These are phyloP conservation scores for Beverwykella pulmonaria DNA, from an alignment of 495 filamentous ascomycete species.

Conservation along the genomic window DNA sequence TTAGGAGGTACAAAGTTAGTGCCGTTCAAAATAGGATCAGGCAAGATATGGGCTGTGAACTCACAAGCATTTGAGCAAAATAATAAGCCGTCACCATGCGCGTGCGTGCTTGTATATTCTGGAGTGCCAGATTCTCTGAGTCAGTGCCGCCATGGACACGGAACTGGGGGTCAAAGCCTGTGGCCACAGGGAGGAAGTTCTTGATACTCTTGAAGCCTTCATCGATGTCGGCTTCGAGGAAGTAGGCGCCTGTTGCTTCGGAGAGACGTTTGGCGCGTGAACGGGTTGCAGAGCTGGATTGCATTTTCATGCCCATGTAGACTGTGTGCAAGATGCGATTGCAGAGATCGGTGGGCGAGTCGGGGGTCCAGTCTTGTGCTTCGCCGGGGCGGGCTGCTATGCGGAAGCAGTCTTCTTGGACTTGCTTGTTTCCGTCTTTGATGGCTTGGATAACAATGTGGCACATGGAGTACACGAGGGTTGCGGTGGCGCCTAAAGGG, in stretches of 20 bases:
- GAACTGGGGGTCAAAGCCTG: conserved; percentile 65
- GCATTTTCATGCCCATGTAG: conserved; percentile 80
- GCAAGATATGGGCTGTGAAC: no score
- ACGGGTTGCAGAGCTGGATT: conserved; percentile 72
- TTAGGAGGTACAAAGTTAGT: no score
- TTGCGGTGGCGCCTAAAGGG: conserved; percentile 38
- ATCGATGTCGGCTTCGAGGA: conserved; percentile 78
- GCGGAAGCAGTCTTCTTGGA: conserved; percentile 68
- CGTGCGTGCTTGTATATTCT: conserved; percentile 78
- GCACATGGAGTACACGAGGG: conserved; percentile 61
- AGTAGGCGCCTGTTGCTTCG: conserved; percentile 70
- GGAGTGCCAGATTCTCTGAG: conserved; percentile 69
- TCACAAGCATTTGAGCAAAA: conserved; percentile 71
- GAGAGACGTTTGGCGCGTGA: conserved; percentile 69
- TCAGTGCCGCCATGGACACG: conserved; percentile 66
- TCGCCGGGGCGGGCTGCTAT: conserved; percentile 59
- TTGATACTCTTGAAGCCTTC: conserved; percentile 58
- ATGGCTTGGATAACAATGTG: conserved; percentile 66
- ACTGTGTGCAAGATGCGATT: conserved; percentile 67
- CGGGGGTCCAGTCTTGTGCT: conserved; percentile 57
- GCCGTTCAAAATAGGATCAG: no score
- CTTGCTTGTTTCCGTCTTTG: conserved; percentile 63
- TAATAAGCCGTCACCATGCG: conserved; percentile 83
- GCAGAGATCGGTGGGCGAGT: conserved; percentile 48
- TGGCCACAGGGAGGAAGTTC: conserved; percentile 57